A percentile compares a stretch with the other conserved stretches of the same genome.
phyloP scores from a whole-genome alignment of 2,329 filamentous ascomycete species.

The Microsporum ferrugineum region DNA sequence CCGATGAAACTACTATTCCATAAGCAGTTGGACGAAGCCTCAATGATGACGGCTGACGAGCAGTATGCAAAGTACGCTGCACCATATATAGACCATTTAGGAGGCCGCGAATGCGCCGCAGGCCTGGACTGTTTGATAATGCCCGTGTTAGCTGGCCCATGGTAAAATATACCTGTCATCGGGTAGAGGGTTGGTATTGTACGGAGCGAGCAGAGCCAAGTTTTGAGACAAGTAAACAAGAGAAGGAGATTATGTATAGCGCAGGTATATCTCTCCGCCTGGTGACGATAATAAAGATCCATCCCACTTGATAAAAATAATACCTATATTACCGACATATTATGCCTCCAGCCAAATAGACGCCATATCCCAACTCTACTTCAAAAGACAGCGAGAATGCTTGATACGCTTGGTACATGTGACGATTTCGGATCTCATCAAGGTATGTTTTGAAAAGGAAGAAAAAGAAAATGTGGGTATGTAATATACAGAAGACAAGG shows the following conservation, averaged over 20 bases:
- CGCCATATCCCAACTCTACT: not conserved
- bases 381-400: not conserved
- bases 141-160: not conserved
- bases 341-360: not conserved
- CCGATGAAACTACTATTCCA: not conserved
- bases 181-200: not conserved
- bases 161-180: not conserved
- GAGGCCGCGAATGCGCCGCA: not conserved
- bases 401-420: not conserved
- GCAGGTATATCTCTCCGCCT: not conserved
- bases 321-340: not conserved
- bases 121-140: not conserved
- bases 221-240: not conserved
- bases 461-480: not conserved
- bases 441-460: not conserved
- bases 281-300: not conserved
- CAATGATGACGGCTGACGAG: not conserved
- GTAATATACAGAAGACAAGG: slow-evolving; percentile 2
- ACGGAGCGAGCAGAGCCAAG: not conserved
- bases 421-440: not conserved
- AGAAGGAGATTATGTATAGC: too few species aligned
- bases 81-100: not conserved
- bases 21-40: not conserved
- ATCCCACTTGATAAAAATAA: not conserved
- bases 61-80: not conserved